A percentile compares a stretch with the other conserved stretches of the same genome.
Evolutionary conservation across 2,329 filamentous ascomycete species (phyloP).

Genomic region (Fusarium fracticaudum): DNA sequence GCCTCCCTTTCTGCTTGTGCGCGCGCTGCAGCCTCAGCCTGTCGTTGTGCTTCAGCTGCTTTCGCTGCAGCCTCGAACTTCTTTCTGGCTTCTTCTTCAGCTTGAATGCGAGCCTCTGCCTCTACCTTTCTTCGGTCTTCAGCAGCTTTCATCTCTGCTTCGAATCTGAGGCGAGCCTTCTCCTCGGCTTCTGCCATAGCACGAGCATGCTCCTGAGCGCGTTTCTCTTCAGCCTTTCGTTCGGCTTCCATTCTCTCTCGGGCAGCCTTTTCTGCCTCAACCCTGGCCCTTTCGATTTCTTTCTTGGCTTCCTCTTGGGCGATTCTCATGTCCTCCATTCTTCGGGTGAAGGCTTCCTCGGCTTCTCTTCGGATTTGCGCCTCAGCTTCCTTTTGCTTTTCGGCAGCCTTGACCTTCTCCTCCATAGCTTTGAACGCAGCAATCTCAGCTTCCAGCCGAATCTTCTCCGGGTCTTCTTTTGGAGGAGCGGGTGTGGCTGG

Average conservation of each 20-base stretch:
- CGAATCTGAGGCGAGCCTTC: constrained; percentile 57
- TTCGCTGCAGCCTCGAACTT: constrained; percentile 57
- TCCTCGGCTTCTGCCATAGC: constrained; percentile 57
- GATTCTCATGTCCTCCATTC: constrained; percentile 42
- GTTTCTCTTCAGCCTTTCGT: constrained; percentile 39
- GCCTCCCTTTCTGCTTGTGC: constrained; percentile 51
- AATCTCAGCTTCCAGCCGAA: constrained; percentile 69
- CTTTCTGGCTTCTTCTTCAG: constrained; percentile 56
- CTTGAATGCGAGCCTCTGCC: constrained; percentile 56
- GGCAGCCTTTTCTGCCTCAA: constrained; percentile 55
- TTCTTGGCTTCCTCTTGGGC: constrained; percentile 46
- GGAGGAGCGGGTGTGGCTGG: constrained; percentile 53
- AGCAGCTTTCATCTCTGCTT: constrained; percentile 55
- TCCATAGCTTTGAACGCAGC: constrained; percentile 59
- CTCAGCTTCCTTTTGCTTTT: constrained; percentile 56
- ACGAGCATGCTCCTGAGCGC: constrained; percentile 56
- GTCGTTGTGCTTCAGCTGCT: constrained; percentile 47
- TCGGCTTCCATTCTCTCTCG: constrained; percentile 56
- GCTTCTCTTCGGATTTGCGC: constrained; percentile 57
- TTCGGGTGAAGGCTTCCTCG: constrained; percentile 51
- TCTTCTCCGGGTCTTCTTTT: constrained; percentile 65
- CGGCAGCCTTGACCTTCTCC: constrained; percentile 56
- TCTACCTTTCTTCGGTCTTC: constrained; percentile 57
- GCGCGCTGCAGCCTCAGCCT: constrained; percentile 33
- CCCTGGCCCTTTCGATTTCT: constrained; percentile 47